A percentile compares a stretch with the other conserved stretches of the same genome.
Evolutionary conservation across 2,329 filamentous ascomycete species (phyloP).

Genomic region (Penicillium glabrum): DNA sequence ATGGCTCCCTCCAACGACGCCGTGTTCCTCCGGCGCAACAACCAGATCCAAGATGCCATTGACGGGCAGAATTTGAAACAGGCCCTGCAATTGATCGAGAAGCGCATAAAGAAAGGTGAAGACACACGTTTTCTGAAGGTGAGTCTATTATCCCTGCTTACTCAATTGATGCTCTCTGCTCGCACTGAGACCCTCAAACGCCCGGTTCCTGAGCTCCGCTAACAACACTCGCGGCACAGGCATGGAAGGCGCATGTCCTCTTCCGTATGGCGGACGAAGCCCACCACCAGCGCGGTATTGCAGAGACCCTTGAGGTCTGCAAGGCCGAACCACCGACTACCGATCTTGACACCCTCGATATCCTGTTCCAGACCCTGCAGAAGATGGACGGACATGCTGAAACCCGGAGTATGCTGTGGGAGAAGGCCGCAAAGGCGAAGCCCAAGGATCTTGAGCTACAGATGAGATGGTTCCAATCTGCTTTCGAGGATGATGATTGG

Average conservation of each 20-base stretch:
- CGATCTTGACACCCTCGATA: conserved; percentile 46
- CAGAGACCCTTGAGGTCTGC: conserved; percentile 45
- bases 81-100: conserved; percentile 51
- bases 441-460: conserved; percentile 46
- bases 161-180: neutral
- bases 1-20: conserved; percentile 39
- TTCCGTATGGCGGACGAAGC: conserved; percentile 41
- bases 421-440: conserved; percentile 46
- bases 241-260: conserved; percentile 46
- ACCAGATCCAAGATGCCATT: conserved; percentile 52
- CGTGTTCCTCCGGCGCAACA: conserved; percentile 47
- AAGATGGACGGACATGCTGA: conserved; percentile 35
- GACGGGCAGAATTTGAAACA: conserved; percentile 50
- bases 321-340: conserved; percentile 43
- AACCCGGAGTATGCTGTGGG: conserved; percentile 43
- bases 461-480: conserved; percentile 45
- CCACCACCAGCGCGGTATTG: conserved; percentile 43
- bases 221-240: conserved; percentile 26
- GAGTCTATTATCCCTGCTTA: conserved; percentile 6
- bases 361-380: conserved; percentile 42
- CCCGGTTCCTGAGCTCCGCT: conserved; percentile 2
- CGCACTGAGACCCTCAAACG: neutral
- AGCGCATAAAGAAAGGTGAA: conserved; percentile 57
- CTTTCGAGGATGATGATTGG: conserved; percentile 45
- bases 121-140: conserved; percentile 44